phyloP scores from a whole-genome alignment of 768 basidiomycete genomes.

The Agrocybe praecox region DNA sequence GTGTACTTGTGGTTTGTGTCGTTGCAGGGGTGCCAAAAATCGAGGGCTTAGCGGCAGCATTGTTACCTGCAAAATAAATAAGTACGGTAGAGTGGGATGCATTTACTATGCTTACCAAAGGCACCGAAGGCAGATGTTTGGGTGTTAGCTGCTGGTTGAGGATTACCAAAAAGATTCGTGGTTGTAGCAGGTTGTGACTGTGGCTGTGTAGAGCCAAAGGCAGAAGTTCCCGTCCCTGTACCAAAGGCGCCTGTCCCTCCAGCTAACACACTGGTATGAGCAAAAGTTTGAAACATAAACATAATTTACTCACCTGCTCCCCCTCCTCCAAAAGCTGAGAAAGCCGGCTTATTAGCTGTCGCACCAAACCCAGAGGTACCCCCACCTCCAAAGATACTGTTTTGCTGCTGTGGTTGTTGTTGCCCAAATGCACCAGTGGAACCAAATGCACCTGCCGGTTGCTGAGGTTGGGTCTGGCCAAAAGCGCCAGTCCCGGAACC shows the following conservation, averaged over 20 bases:
- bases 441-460: slow-evolving; percentile 8
- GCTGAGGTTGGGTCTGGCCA: slow-evolving; percentile 32
- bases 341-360: slow-evolving; percentile 31
- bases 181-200: slow-evolving; percentile 28
- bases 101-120: slow-evolving; percentile 14
- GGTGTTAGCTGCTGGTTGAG: slow-evolving; percentile 17
- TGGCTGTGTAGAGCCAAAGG: slow-evolving; percentile 17
- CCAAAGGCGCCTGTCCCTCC: slow-evolving; percentile 36
- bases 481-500: slow-evolving; percentile 28
- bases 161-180: slow-evolving; percentile 13
- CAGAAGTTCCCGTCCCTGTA: slow-evolving; percentile 23
- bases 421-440: slow-evolving; percentile 40
- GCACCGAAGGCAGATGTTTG: slow-evolving; percentile 16
- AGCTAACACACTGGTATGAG: slow-evolving; percentile 11
- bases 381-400: slow-evolving; percentile 32
- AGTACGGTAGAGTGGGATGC: not conserved
- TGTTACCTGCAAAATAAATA: slow-evolving; percentile 1
- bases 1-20: slow-evolving; percentile 12
- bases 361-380: slow-evolving; percentile 33
- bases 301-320: slow-evolving; percentile 9
- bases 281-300: not conserved
- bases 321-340: slow-evolving; percentile 23
- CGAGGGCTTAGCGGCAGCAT: slow-evolving; percentile 12
- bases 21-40: slow-evolving; percentile 22
- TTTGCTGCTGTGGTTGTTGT: slow-evolving; percentile 29